Percentiles rank a stretch among this genome's conserved stretches.
phyloP scores from a whole-genome alignment of 495 filamentous ascomycete species.

The Podospora fimiseda region DNA sequence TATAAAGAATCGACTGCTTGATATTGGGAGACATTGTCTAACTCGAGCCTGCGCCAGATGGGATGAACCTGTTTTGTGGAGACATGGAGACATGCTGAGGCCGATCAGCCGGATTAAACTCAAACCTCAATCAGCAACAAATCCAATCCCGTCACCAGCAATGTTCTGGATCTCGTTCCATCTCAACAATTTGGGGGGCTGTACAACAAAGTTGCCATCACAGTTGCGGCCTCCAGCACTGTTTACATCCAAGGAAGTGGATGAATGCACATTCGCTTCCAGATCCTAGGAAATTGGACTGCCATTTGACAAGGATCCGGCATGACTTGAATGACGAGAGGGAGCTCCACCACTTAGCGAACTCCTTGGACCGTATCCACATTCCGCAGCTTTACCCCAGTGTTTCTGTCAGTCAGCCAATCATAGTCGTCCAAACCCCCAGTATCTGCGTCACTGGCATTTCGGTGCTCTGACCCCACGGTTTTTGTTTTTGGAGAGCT shows the following conservation, averaged over 20 bases:
- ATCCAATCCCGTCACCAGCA: too few relatives aligned
- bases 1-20: too few relatives aligned
- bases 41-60: too few relatives aligned
- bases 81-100: too few relatives aligned
- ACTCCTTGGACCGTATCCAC: neutral
- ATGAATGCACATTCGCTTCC: neutral
- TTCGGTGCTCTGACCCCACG: neutral
- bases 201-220: neutral
- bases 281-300: neutral
- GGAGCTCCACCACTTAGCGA: neutral
- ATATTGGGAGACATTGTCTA: too few relatives aligned
- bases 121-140: too few relatives aligned
- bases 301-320: neutral
- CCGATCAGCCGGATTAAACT: too few relatives aligned
- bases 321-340: neutral
- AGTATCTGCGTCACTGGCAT: slow-evolving; percentile 1
- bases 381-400: neutral
- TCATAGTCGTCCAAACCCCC: neutral
- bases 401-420: neutral
- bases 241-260: neutral
- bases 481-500: too few relatives aligned
- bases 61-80: too few relatives aligned
- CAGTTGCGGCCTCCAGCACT: neutral
- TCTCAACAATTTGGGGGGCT: neutral
- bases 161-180: too few relatives aligned